Evolutionary conservation across 2,329 filamentous ascomycete species (phyloP), one percentile per base, ranked within the genome.

Genomic region (Alternaria sp.): DNA sequence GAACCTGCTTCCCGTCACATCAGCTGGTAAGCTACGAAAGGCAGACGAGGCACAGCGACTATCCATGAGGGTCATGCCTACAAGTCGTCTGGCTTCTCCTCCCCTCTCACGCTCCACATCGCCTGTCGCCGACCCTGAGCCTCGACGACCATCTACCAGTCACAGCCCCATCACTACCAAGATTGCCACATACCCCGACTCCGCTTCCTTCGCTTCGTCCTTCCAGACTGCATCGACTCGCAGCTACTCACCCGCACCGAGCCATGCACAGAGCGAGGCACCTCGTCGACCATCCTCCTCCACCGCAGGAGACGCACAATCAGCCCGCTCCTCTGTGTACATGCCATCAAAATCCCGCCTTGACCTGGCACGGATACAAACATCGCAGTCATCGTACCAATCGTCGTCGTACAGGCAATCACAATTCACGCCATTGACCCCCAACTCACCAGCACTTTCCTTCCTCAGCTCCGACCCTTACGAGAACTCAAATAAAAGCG

Each of bases 391-490:
- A 2, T 68, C 71, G 0, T 72, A 72, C 54, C 59, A 63, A 11
- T 38, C 58, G 4, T 48, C 58, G 4, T 42, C 44, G 3, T 36
- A 57, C 14, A 38, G 58, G 28, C 62, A 66, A 38, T 70, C 69
- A 7, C 63, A 70, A 26, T 61, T 68, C 41, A 49, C 63, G 7
- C 70, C 75, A 3, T 69, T 73, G 12, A 74, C 75, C 7, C 75
- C 75, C 22, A 46, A 56, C 18, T 71, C 76, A 1, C 72, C 75
- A 8, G 72, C 73, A 3, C 74, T 76, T 26, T 66, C 75, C n/a
- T 79, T 79, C 64, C 73, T 79, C 46, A 76, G 67, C 54, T 77
- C 75, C 8, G 77, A 79, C 51, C 77, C 77, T 8, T 79, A 75
- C 61, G 77, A 75, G 32, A 76, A 65, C 53, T 64, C 72, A 3